Percentiles rank a stretch among this genome's conserved stretches.
Conservation (phyloP, 768 basidiomycete genomes). For the Suillus clintonianus region DNA sequence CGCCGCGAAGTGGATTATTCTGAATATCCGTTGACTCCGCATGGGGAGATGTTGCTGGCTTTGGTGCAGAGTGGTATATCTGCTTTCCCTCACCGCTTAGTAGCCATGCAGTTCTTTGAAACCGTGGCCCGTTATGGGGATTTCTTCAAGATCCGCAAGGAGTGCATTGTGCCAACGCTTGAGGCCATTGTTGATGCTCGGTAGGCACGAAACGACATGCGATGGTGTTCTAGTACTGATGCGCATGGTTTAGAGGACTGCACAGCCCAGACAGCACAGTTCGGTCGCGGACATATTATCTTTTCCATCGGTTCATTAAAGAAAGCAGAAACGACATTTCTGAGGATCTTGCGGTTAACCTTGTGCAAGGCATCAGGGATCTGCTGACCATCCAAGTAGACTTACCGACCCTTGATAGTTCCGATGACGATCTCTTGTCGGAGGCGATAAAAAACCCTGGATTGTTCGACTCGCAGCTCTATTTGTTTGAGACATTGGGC, state of each 20-base stretch:
- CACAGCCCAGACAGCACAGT: slow-evolving; percentile 74
- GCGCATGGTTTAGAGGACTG: slow-evolving; percentile 61
- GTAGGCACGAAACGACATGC: slow-evolving; percentile 44
- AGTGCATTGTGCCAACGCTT: slow-evolving; percentile 83
- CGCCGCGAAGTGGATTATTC: slow-evolving; percentile 71
- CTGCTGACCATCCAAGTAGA: slow-evolving; percentile 74
- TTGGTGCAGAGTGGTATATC: slow-evolving; percentile 84
- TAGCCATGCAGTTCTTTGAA: slow-evolving; percentile 91
- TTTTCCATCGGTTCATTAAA: slow-evolving; percentile 90
- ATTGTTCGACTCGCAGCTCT: slow-evolving; percentile 87
- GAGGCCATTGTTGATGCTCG: slow-evolving; percentile 84
- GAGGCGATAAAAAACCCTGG: slow-evolving; percentile 77
- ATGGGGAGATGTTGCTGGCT: slow-evolving; percentile 86
- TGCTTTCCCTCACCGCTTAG: slow-evolving; percentile 79
- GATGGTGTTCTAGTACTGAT: slow-evolving; percentile 5
- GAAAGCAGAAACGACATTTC: slow-evolving; percentile 80
- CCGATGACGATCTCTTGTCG: slow-evolving; percentile 70
- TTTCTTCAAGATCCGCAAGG: slow-evolving; percentile 93
- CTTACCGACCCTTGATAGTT: slow-evolving; percentile 75
- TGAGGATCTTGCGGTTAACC: slow-evolving; percentile 62
- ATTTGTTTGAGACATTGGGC: slow-evolving; percentile 92
- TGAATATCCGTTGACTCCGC: slow-evolving; percentile 81
- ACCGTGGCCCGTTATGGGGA: slow-evolving; percentile 89
- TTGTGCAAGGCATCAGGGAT: slow-evolving; percentile 77
- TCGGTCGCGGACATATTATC: slow-evolving; percentile 83